Evolutionary conservation across 2,329 filamentous ascomycete species (phyloP), one percentile per base, ranked within the genome.

Genomic region (Fusarium sp.): DNA sequence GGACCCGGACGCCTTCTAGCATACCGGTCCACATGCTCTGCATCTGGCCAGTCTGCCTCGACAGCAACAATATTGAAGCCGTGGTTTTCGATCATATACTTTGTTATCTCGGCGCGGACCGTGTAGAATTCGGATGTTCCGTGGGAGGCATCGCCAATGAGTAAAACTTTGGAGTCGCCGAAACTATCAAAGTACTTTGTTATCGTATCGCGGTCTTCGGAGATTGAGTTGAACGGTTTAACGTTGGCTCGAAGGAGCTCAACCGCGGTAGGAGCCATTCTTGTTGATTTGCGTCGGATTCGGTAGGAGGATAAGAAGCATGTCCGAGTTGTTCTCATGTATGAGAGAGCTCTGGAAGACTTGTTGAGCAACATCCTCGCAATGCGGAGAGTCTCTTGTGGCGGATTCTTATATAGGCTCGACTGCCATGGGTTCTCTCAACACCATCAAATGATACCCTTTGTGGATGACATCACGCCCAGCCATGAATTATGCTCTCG

Each of bases 21-120:
- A 48, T 70, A 70, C 40, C 62, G 39, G 36, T 70, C 66, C 23
- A 70, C 54, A 30, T 52, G 41, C 6, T 68, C 67, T 3, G 67
- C 55, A 34, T 58, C 67, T 30, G 63, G 59, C 67, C 67, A 70
- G 30, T 71, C 67, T 8, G 63, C 54, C 37, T 70, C 67, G 18
- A 60, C 55, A 23, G 67, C 59, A 39, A 65, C 54, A 12, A 71
- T 70, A 3, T 71, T 61, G 47, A 70, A 70, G 23, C 51, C 59
- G 12, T 68, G 55, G 15, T 68, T 60, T n/a, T 68, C 36, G 12
- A 70, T 58, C 55, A 68, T 71, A 31, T 61, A 57, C 47, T 71
- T 71, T 11, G 59, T 71, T 10, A 71, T 65, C 27, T 70, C 63
- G 31, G 67, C 59, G 6, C 55, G 67, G 15, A 65, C 59, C 0